phyloP scores from a whole-genome alignment of 306 rosid species.

The Amphicarpaea edgeworthii region DNA sequence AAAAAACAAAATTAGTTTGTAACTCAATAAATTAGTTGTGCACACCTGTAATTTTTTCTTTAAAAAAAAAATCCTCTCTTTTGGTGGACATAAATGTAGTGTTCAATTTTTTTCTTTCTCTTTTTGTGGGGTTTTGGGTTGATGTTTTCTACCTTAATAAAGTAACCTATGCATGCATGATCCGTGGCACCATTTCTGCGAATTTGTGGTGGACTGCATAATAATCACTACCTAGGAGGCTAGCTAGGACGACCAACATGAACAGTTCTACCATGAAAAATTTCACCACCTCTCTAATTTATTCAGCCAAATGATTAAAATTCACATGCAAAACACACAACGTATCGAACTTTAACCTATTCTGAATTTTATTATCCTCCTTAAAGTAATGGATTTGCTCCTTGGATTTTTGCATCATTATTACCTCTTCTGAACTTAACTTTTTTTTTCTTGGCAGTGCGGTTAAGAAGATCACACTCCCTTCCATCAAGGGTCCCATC shows the following conservation, averaged over 20 bases:
- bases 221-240: neutral
- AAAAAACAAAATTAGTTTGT: too few species aligned
- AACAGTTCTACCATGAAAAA: slow-evolving; percentile 14
- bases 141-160: slow-evolving; percentile 37
- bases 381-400: slow-evolving; percentile 50
- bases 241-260: neutral
- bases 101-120: neutral
- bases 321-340: slow-evolving; percentile 63
- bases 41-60: too few species aligned
- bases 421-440: slow-evolving; percentile 58
- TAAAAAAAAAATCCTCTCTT: too few species aligned
- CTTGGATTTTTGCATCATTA: slow-evolving; percentile 62
- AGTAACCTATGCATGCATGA: slow-evolving; percentile 36
- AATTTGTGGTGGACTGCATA: slow-evolving; percentile 18
- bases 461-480: slow-evolving; percentile 27
- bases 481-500: slow-evolving; percentile 34
- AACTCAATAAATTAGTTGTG: too few species aligned
- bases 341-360: slow-evolving; percentile 39
- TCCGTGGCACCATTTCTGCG: slow-evolving; percentile 28
- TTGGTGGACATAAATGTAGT: slow-evolving; percentile 5
- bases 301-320: slow-evolving; percentile 54
- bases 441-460: slow-evolving; percentile 33
- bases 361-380: slow-evolving; percentile 34
- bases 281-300: neutral
- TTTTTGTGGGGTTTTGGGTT: slow-evolving; percentile 37